Evolutionary conservation across 2,329 filamentous ascomycete species (phyloP), one percentile per base, ranked within the genome.

Genomic region (Chaetomium strumarium): DNA sequence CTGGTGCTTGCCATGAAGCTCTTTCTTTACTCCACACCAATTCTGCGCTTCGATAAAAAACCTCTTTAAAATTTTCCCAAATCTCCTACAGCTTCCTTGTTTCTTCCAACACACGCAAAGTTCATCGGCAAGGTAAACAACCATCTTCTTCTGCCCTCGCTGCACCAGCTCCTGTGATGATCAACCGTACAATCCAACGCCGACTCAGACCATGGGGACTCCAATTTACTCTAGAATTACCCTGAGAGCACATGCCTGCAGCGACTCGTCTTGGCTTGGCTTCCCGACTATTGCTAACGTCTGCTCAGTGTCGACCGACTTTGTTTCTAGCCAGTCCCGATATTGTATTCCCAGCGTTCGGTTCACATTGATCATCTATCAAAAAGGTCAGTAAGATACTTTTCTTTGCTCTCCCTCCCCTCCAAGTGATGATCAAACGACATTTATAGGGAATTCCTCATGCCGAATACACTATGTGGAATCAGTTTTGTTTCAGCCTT

Each of bases 401-500:
- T 37, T 55, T 53, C 51, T 55, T 51, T 46, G 5, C 40, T 33
- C n/a, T 37, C 14, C 50, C 40, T 58, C 64, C 58, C 49, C 66
- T 67, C 67, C 64, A 68, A 57, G 70, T 82, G 80, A 83, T 83
- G 80, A 82, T 74, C 73, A 74, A 75, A 74, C 70, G 70, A 80
- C 75, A 78, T 75, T 54, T 66, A 70, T 75, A 76, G 80, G 78
- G 79, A 78, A 83, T 83, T 83, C 79, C 80, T 83, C 80, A 78
- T 81, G 70, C 80, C 76, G 78, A 83, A 83, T 72, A 81, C 62
- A 80, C 66, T 55, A 82, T 83, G 80, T 83, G 74, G 80, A 83
- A 71, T 74, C 70, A 59, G 55, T 71, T 79, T 71, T 79, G 80
- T 83, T 83, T 83, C 79, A 83, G 80, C 80, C 80, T 83, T 83